A percentile compares a stretch with the other conserved stretches of the same genome.
Conservation (phyloP, 2,329 filamentous ascomycete species). For the Ceratocystis colombiana region DNA sequence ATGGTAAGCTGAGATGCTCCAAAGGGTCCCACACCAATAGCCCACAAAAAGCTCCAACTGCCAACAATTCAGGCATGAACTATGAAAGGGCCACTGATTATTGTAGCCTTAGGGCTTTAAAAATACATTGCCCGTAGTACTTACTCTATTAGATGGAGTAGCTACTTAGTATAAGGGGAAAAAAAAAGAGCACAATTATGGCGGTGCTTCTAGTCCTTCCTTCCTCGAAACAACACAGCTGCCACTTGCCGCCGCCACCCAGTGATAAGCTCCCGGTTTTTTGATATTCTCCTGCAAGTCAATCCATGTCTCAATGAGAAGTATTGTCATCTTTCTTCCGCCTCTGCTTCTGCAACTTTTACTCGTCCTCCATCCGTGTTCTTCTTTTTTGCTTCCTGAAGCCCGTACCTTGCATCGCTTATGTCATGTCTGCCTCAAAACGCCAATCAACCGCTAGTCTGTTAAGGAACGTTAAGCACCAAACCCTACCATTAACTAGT, state of each 20-base stretch:
- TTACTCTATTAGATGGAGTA: not conserved
- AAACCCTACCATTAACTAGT: constrained; percentile 7
- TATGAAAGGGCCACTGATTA: not conserved
- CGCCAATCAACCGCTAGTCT: not conserved
- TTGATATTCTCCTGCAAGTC: not conserved
- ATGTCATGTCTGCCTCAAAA: not conserved
- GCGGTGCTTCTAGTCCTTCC: not conserved
- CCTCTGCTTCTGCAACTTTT: not conserved
- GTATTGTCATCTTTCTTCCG: not conserved
- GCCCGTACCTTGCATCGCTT: not conserved
- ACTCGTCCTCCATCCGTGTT: not conserved
- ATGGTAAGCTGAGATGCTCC: not conserved
- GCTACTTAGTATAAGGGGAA: not conserved
- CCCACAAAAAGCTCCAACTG: not conserved
- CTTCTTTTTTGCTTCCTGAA: constrained; percentile 12
- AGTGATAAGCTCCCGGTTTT: not conserved
- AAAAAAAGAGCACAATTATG: not conserved
- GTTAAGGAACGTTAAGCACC: not conserved
- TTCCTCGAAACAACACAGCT: not conserved
- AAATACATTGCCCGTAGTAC: too few species aligned
- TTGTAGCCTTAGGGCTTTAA: too few species aligned
- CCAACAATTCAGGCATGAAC: not conserved
- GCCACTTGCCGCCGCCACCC: not conserved
- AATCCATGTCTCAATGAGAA: not conserved
- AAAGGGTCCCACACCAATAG: constrained; percentile 4